Evolutionary conservation across 345 rosid genomes (phyloP).

Genomic region (Aurinia saxatilis): DNA sequence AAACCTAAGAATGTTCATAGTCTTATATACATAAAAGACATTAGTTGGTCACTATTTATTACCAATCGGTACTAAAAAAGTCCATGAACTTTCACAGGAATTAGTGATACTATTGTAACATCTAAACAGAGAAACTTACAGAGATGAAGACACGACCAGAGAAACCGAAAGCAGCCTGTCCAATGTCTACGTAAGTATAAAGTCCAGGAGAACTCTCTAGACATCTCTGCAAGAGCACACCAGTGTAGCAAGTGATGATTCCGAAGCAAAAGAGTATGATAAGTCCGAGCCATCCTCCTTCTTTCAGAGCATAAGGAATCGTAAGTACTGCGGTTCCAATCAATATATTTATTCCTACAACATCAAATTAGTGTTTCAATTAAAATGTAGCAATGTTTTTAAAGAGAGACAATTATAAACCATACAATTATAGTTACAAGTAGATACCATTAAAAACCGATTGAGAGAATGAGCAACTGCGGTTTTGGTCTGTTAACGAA

Average conservation of each 20-base stretch:
- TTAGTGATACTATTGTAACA: too few relatives aligned
- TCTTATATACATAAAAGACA: too few relatives aligned
- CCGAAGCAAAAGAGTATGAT: slow-evolving; percentile 47
- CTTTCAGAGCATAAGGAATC: slow-evolving; percentile 56
- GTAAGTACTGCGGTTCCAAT: slow-evolving; percentile 66
- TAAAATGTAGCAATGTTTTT: too few relatives aligned
- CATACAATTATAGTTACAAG: too few relatives aligned
- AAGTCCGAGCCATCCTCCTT: slow-evolving; percentile 78
- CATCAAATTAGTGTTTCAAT: not conserved
- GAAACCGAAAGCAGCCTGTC: slow-evolving; percentile 74
- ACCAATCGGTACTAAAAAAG: slow-evolving; percentile 22
- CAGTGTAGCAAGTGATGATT: slow-evolving; percentile 53
- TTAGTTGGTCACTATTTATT: too few relatives aligned
- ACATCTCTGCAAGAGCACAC: slow-evolving; percentile 53
- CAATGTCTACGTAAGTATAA: slow-evolving; percentile 71
- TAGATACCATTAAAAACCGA: slow-evolving; percentile 52
- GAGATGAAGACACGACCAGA: slow-evolving; percentile 53
- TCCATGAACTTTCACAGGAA: not conserved
- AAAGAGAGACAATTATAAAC: too few relatives aligned
- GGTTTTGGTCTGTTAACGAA: not conserved
- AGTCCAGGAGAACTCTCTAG: slow-evolving; percentile 54
- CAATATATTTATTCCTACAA: slow-evolving; percentile 60
- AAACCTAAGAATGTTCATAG: not conserved
- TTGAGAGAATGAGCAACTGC: slow-evolving; percentile 42
- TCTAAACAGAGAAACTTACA: slow-evolving; percentile 27